Percentiles rank a stretch among this genome's conserved stretches.
These are phyloP conservation scores for Sclerospora graminicola DNA, from an alignment of 352 stramenopile genomes.

Conservation along the genomic window DNA sequence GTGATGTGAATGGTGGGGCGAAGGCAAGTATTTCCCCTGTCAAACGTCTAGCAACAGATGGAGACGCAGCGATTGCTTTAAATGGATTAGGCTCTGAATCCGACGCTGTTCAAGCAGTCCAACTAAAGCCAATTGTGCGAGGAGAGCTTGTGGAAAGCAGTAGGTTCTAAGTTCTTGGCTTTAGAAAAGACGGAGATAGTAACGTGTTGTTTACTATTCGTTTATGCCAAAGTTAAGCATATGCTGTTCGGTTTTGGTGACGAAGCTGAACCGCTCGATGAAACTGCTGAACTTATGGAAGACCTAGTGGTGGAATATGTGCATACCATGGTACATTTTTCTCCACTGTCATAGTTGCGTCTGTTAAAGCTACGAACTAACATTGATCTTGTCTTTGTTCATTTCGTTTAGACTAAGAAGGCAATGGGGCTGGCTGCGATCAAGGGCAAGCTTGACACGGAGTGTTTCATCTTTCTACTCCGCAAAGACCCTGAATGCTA, in stretches of 20 bases:
- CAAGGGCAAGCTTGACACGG: constrained; percentile 79
- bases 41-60: constrained; percentile 19
- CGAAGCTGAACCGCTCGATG: constrained; percentile 51
- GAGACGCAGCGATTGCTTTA: not conserved
- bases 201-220: not conserved
- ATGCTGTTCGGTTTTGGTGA: constrained; percentile 87
- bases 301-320: constrained; percentile 80
- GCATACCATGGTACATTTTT: constrained; percentile 53
- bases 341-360: not conserved
- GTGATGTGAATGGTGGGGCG: constrained; percentile 29
- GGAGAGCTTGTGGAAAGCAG: constrained; percentile 75
- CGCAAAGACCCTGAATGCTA: constrained; percentile 77
- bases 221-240: constrained; percentile 53
- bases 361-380: not conserved
- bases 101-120: constrained; percentile 8
- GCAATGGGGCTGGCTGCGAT: constrained; percentile 69
- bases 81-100: constrained; percentile 5
- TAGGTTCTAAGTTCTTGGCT: constrained; percentile 25
- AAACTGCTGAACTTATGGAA: constrained; percentile 77
- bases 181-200: not conserved
- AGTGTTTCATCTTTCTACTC: constrained; percentile 87
- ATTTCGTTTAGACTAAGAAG: constrained; percentile 61
- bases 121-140: constrained; percentile 65
- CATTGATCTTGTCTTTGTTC: constrained; percentile 1
- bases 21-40: constrained; percentile 26